These are phyloP conservation scores for Pleurotus cornucopiae DNA, from an alignment of 768 basidiomycete genomes.

Conservation along the genomic window DNA sequence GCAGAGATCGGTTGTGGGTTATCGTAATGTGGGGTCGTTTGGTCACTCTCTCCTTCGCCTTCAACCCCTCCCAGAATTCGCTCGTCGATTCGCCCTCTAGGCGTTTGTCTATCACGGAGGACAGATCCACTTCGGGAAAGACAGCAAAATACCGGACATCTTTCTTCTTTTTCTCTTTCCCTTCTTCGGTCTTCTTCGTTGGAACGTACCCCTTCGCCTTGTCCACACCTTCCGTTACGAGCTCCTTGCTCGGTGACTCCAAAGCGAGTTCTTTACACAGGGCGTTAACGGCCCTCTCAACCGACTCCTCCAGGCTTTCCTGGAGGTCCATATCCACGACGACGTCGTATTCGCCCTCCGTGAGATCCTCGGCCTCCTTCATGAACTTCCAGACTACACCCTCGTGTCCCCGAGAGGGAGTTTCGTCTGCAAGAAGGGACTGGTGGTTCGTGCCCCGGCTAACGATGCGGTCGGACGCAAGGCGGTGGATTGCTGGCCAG, in stretches of 20 bases:
- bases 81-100: slow-evolving; percentile 30
- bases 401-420: slow-evolving; percentile 57
- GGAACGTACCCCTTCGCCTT: slow-evolving; percentile 39
- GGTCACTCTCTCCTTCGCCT: slow-evolving; percentile 41
- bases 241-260: slow-evolving; percentile 46
- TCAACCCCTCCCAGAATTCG: slow-evolving; percentile 49
- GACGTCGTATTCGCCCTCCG: slow-evolving; percentile 58
- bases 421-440: slow-evolving; percentile 57
- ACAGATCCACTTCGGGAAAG: slow-evolving; percentile 67
- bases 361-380: slow-evolving; percentile 54
- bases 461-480: slow-evolving; percentile 74
- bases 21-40: slow-evolving; percentile 81
- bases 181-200: slow-evolving; percentile 25
- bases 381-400: slow-evolving; percentile 82
- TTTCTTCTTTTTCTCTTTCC: slow-evolving; percentile 22
- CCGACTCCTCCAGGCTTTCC: slow-evolving; percentile 48
- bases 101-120: slow-evolving; percentile 36
- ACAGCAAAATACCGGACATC: slow-evolving; percentile 75
- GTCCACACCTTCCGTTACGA: slow-evolving; percentile 54
- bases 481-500: slow-evolving; percentile 51
- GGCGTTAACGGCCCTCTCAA: slow-evolving; percentile 56
- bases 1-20: slow-evolving; percentile 58
- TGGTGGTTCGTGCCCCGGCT: slow-evolving; percentile 84
- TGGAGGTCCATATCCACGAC: slow-evolving; percentile 63
- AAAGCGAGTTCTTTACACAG: slow-evolving; percentile 53